These are phyloP conservation scores for Baorangia bicolor DNA, from an alignment of 768 basidiomycete species.

Conservation along the genomic window DNA sequence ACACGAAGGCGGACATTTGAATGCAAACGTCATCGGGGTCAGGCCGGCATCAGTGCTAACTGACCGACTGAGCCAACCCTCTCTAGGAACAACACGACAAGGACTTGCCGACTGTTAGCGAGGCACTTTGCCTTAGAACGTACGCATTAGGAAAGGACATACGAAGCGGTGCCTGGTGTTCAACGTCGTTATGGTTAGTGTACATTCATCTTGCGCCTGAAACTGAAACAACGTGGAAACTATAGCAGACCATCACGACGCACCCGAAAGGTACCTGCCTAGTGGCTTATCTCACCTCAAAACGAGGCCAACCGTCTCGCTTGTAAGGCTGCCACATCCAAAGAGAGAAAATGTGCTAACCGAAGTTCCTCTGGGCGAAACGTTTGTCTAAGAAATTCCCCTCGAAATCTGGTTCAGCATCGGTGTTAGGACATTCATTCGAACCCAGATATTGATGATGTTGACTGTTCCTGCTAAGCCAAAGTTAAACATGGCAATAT, in stretches of 20 bases:
- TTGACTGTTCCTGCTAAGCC: neutral
- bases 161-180: neutral
- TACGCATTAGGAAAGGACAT: neutral
- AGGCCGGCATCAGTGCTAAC: neutral
- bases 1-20: neutral
- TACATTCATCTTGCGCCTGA: neutral
- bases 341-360: neutral
- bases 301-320: neutral
- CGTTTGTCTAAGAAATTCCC: neutral
- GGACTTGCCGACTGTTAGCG: neutral
- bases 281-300: neutral
- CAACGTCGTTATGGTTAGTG: too few relatives aligned
- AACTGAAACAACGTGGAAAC: neutral
- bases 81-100: neutral
- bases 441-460: neutral
- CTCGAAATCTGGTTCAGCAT: neutral
- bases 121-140: neutral
- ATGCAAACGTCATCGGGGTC: neutral
- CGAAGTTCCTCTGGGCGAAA: neutral
- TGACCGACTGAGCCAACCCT: neutral
- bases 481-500: neutral
- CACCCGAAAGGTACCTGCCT: neutral
- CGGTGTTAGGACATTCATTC: neutral
- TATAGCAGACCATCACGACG: neutral
- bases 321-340: neutral